These are phyloP conservation scores for Petrea volubilis DNA, from an alignment of 257 asterid species.

Conservation along the genomic window DNA sequence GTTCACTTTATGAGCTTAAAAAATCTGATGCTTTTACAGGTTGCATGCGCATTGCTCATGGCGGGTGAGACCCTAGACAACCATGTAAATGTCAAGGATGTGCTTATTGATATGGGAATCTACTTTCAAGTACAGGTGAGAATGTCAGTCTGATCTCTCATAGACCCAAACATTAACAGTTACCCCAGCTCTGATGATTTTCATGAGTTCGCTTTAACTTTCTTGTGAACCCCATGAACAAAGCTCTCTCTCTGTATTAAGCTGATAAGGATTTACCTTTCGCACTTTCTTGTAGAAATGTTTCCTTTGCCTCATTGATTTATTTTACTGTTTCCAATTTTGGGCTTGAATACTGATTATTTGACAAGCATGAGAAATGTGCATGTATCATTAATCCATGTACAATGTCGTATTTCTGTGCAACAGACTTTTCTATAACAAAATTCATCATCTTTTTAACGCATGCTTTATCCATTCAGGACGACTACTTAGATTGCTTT, in stretches of 20 bases:
- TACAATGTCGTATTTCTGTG: background rate
- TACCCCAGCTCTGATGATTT: background rate
- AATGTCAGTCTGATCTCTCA: conserved; percentile 6
- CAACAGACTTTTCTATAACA: background rate
- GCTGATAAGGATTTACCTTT: background rate
- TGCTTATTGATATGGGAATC: conserved; percentile 85
- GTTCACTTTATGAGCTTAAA: conserved; percentile 12
- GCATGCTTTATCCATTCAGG: conserved; percentile 40
- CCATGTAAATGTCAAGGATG: conserved; percentile 61
- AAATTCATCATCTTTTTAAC: background rate
- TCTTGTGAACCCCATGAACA: background rate
- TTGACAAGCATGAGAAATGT: background rate
- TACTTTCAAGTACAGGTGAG: conserved; percentile 97
- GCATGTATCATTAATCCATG: background rate
- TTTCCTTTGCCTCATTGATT: background rate
- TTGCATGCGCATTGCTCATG: conserved; percentile 94
- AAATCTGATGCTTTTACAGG: conserved; percentile 45
- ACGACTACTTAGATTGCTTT: conserved; percentile 77
- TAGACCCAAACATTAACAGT: background rate
- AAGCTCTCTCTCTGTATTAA: background rate
- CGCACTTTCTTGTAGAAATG: background rate
- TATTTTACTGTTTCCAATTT: background rate
- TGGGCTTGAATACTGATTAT: background rate
- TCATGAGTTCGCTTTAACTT: too few species aligned
- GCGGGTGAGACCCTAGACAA: conserved; percentile 78